Percentiles rank a stretch among this genome's conserved stretches.
phyloP scores from a whole-genome alignment of 2,329 filamentous ascomycete species.

The Colletotrichum cereale region DNA sequence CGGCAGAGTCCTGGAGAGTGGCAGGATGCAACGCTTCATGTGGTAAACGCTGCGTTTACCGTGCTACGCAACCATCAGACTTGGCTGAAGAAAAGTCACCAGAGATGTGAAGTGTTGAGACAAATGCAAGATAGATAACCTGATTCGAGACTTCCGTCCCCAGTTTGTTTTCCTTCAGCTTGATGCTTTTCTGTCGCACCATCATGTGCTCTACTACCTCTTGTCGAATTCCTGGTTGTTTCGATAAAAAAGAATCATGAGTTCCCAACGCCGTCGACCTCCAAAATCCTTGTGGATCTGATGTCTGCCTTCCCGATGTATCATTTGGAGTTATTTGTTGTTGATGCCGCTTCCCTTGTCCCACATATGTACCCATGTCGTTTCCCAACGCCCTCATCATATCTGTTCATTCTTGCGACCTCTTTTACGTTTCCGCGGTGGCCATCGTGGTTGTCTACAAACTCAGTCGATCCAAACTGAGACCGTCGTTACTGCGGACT shows the following conservation, averaged over 20 bases:
- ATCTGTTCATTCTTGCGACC: conserved; percentile 7
- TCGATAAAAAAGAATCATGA: conserved; percentile 9
- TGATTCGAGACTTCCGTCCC: neutral
- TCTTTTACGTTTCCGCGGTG: conserved; percentile 43
- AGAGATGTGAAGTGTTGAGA: neutral
- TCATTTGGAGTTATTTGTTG: conserved; percentile 16
- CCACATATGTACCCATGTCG: conserved; percentile 27
- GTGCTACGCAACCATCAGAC: too few species aligned
- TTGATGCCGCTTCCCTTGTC: conserved; percentile 22
- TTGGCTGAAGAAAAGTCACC: neutral
- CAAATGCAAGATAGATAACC: neutral
- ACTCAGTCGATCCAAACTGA: conserved; percentile 81
- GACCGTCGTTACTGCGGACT: conserved; percentile 78
- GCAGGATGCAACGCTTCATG: conserved; percentile 81
- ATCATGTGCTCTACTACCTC: conserved; percentile 34
- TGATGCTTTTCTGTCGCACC: conserved; percentile 26
- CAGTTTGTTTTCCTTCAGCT: neutral
- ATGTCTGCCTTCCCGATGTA: conserved; percentile 4
- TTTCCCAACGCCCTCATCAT: neutral
- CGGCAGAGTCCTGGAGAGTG: conserved; percentile 65
- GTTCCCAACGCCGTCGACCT: conserved; percentile 26
- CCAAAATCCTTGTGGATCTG: conserved; percentile 11
- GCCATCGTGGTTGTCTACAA: conserved; percentile 59
- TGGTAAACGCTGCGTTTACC: conserved; percentile 65
- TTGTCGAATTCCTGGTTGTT: conserved; percentile 8